Evolutionary conservation across 345 rosid genomes (phyloP), one percentile per base, ranked within the genome.

Genomic region (Gossypium arboreum): DNA sequence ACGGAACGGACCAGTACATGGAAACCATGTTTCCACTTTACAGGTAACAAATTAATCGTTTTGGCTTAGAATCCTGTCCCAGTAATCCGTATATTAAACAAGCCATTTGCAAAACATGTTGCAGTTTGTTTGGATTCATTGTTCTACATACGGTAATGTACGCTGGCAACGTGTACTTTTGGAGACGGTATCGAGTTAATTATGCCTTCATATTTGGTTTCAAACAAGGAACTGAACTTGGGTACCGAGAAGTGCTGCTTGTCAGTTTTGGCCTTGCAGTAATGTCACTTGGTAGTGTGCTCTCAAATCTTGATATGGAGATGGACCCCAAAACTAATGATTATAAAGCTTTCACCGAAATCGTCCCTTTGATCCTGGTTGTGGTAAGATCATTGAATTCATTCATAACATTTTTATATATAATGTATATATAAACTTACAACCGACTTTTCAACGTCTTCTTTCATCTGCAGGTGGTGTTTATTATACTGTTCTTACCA

Each of bases 11-110:
- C 9, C 43, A 5, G 6, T 85, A 85, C 75, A 85, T 87, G 91
- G 79, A 62, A 39, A 87, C 79, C 66, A 55, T 85, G 81, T 87
- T 85, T 61, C 87, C 91, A 20, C 84, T 82, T 29, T 84, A 87
- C 75, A 85, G 87, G 88, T 83, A 76, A 44, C 41, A 10, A 58
- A 22, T 9, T 18, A 55, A 55, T 55, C 58, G 29, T 57, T 66
- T 34, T 41, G 13, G 12, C 56, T 62, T 57, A 3, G 34, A 24
- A 59, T 25, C 62, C 62, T n/a, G 59, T 55, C 27, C 60, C 60
- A 18, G 60, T 27, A 20, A 9, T 56, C 62, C 34, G 27, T 17
- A 24, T 48, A 41, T 9, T 74, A 78, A 47, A 78, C 59, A 75
- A 56, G 41, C 4, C 29, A 5, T 17, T 60, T 70, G 68, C 13